Evolutionary conservation across 495 filamentous ascomycete genomes (phyloP).

Genomic region (Penicillium daleae): DNA sequence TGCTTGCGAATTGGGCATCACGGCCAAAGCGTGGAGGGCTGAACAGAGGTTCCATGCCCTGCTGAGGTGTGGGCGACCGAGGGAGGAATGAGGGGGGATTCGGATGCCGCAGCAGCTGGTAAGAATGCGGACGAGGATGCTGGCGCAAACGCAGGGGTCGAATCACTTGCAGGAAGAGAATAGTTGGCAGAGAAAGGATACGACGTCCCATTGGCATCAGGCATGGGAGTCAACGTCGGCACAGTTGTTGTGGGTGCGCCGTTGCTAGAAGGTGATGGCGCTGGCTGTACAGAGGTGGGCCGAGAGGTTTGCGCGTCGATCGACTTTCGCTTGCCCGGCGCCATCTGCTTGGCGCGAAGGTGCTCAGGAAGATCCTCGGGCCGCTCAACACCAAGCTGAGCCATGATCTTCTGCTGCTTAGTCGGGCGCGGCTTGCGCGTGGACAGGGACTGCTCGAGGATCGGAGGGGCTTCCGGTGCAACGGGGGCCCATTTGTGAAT

Average conservation of each 20-base stretch:
- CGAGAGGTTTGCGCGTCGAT: slow-evolving; percentile 35
- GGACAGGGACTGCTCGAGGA: slow-evolving; percentile 81
- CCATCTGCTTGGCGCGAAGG: slow-evolving; percentile 74
- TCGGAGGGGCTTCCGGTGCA: slow-evolving; percentile 78
- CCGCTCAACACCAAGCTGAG: slow-evolving; percentile 79
- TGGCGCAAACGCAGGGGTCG: slow-evolving; percentile 46
- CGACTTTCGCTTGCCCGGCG: slow-evolving; percentile 53
- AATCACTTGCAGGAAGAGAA: slow-evolving; percentile 41
- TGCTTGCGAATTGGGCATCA: slow-evolving; percentile 38
- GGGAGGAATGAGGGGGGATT: slow-evolving; percentile 49
- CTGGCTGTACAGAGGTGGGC: slow-evolving; percentile 34
- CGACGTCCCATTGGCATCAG: slow-evolving; percentile 33
- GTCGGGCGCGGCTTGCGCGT: slow-evolving; percentile 98
- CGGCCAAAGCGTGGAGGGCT: slow-evolving; percentile 44
- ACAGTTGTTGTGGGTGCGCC: slow-evolving; percentile 32
- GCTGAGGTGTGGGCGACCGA: slow-evolving; percentile 43
- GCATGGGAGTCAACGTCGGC: slow-evolving; percentile 42
- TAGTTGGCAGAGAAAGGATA: slow-evolving; percentile 51
- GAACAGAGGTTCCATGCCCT: slow-evolving; percentile 45
- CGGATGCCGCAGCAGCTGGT: slow-evolving; percentile 35
- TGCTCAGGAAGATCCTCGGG: slow-evolving; percentile 86
- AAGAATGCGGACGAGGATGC: slow-evolving; percentile 47
- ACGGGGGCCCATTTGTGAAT: slow-evolving; percentile 96
- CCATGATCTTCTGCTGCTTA: slow-evolving; percentile 96
- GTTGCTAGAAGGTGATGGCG: slow-evolving; percentile 31